Percentiles rank a stretch among this genome's conserved stretches.
These are phyloP conservation scores for Trichoderma pleuroti DNA, from an alignment of 2,329 filamentous ascomycete genomes.

Conservation along the genomic window DNA sequence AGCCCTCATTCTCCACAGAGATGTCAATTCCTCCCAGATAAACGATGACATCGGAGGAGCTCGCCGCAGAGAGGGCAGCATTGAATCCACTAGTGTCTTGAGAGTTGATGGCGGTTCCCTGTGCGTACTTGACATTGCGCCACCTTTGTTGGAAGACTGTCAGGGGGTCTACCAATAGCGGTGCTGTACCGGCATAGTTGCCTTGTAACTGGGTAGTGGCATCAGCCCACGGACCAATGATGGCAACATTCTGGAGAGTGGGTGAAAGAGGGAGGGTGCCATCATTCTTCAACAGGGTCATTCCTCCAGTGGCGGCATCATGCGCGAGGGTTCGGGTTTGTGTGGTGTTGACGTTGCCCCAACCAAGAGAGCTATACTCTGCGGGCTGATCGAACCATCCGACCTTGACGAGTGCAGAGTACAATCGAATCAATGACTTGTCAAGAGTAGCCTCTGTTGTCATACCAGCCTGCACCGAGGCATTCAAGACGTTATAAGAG, in stretches of 20 bases:
- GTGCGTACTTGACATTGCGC: conserved; percentile 36
- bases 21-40: conserved; percentile 55
- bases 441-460: conserved; percentile 29
- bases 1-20: conserved; percentile 48
- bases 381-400: conserved; percentile 56
- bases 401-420: conserved; percentile 50
- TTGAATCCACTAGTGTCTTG: conserved; percentile 31
- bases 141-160: conserved; percentile 19
- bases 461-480: conserved; percentile 41
- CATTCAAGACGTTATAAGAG: conserved; percentile 26
- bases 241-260: conserved; percentile 21
- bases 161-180: conserved; percentile 21
- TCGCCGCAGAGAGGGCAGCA: conserved; percentile 37
- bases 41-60: conserved; percentile 48
- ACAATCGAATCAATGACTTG: conserved; percentile 40
- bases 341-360: conserved; percentile 53
- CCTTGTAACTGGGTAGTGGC: conserved; percentile 36
- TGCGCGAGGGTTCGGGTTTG: conserved; percentile 53
- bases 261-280: conserved; percentile 45
- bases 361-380: conserved; percentile 51
- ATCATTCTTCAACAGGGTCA: conserved; percentile 54
- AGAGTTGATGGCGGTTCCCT: conserved; percentile 29
- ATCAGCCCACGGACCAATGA: conserved; percentile 36
- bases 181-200: conserved; percentile 27
- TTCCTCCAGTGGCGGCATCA: conserved; percentile 47